phyloP scores from a whole-genome alignment of 202 grass and related monocot species.

The Bolboschoenoplectus hybrid region DNA sequence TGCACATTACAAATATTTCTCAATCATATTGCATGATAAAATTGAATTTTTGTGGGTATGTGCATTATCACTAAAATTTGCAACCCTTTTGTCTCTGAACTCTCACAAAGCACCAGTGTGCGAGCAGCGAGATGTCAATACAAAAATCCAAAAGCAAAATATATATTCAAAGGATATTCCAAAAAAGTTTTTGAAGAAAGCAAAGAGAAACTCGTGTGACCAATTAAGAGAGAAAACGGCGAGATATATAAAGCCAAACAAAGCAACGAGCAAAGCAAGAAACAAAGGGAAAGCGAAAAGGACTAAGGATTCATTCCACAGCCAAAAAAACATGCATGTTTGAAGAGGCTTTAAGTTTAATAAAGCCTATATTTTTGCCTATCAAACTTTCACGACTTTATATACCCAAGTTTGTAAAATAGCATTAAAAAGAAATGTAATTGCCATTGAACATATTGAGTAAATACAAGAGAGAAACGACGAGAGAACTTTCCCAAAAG shows the following conservation, averaged over 20 bases:
- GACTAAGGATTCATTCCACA: conserved; percentile 29
- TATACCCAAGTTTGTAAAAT: conserved; percentile 14
- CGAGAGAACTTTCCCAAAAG: conserved; percentile 49
- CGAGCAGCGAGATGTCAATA: background rate
- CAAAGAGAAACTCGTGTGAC: conserved; percentile 40
- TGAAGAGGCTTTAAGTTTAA: background rate
- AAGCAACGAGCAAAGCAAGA: conserved; percentile 32
- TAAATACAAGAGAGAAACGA: conserved; percentile 36
- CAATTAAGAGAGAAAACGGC: conserved; percentile 28
- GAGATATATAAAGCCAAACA: conserved; percentile 32
- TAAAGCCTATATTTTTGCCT: conserved; percentile 33
- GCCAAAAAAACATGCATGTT: background rate
- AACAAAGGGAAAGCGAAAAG: conserved; percentile 44
- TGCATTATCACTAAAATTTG: background rate
- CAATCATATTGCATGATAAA: too few species aligned
- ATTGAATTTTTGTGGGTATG: background rate
- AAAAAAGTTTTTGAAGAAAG: conserved; percentile 8
- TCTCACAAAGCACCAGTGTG: background rate
- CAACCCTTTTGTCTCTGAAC: background rate
- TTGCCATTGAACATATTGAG: background rate
- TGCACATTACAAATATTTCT: too few species aligned
- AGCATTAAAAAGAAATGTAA: conserved; percentile 21
- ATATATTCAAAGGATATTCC: background rate
- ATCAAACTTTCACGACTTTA: conserved; percentile 37
- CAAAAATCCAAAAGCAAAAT: background rate